phyloP scores from a whole-genome alignment of 202 grass and related monocot species.

The Brachypodium distachyon region DNA sequence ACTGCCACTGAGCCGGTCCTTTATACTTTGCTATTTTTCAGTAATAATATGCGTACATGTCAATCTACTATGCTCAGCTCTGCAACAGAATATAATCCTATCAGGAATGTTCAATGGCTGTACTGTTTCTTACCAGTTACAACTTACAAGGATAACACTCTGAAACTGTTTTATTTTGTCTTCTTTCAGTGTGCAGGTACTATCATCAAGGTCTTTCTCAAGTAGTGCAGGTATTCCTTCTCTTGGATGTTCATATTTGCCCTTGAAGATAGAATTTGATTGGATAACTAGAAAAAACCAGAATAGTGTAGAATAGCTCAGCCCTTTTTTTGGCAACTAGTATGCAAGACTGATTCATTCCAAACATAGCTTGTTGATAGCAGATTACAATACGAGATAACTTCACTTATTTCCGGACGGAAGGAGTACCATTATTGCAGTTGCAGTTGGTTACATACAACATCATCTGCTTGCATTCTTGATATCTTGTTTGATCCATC shows the following conservation, averaged over 20 bases:
- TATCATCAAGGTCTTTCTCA: constrained; percentile 55
- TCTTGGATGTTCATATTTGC: constrained; percentile 12
- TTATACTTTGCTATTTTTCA: background rate
- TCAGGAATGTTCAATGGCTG: background rate
- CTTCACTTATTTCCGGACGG: too few relatives aligned
- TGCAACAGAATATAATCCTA: too few relatives aligned
- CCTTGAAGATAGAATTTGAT: background rate
- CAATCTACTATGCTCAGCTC: too few relatives aligned
- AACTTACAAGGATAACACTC: background rate
- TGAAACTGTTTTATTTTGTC: constrained; percentile 8
- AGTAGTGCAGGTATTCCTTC: constrained; percentile 45
- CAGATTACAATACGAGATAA: too few relatives aligned
- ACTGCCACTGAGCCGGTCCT: too few relatives aligned
- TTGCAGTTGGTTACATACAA: too few relatives aligned
- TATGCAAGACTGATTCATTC: background rate
- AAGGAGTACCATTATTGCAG: too few relatives aligned
- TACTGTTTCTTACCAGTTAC: background rate
- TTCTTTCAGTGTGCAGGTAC: constrained; percentile 37
- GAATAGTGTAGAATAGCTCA: background rate
- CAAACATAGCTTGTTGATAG: too few relatives aligned
- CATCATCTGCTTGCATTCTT: too few relatives aligned
- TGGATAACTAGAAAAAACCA: background rate
- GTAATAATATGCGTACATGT: too few relatives aligned
- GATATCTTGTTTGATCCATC: too few relatives aligned
- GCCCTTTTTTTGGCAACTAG: background rate